Evolutionary conservation across 495 filamentous ascomycete genomes (phyloP).

Genomic region (Xylaria telfairii): DNA sequence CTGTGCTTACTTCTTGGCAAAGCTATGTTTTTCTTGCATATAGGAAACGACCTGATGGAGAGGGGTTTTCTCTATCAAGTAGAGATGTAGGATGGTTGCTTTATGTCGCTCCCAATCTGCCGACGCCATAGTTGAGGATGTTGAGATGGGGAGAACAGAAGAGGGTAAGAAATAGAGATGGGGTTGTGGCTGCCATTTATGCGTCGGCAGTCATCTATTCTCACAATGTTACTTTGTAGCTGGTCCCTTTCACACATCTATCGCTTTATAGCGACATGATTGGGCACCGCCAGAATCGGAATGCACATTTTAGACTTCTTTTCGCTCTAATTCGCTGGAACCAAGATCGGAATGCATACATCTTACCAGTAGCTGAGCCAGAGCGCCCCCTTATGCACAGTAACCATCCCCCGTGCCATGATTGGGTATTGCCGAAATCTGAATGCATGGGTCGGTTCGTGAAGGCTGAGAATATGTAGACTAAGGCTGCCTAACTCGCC

Average conservation of each 20-base stretch:
- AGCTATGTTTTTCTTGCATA: slow-evolving; percentile 12
- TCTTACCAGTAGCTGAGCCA: background rate
- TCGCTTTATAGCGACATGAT: background rate
- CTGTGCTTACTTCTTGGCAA: slow-evolving; percentile 9
- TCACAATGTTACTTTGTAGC: background rate
- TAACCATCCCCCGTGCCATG: background rate
- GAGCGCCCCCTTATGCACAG: background rate
- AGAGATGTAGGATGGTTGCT: background rate
- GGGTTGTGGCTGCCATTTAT: background rate
- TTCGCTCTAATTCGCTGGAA: background rate
- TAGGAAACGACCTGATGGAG: background rate
- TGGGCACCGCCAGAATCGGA: background rate
- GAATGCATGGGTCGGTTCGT: background rate
- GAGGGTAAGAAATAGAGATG: background rate
- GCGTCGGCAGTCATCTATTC: background rate
- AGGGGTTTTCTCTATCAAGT: background rate
- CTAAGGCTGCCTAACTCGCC: background rate
- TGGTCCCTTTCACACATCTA: background rate
- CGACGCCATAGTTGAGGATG: slow-evolving; percentile 8
- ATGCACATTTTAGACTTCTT: background rate
- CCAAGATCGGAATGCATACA: background rate
- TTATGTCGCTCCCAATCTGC: slow-evolving; percentile 15
- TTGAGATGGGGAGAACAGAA: background rate
- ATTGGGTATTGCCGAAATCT: background rate
- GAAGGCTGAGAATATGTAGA: background rate